Percentiles rank a stretch among this genome's conserved stretches.
Conservation (phyloP, 2,329 filamentous ascomycete genomes). For the Fusarium sulawesiense region DNA sequence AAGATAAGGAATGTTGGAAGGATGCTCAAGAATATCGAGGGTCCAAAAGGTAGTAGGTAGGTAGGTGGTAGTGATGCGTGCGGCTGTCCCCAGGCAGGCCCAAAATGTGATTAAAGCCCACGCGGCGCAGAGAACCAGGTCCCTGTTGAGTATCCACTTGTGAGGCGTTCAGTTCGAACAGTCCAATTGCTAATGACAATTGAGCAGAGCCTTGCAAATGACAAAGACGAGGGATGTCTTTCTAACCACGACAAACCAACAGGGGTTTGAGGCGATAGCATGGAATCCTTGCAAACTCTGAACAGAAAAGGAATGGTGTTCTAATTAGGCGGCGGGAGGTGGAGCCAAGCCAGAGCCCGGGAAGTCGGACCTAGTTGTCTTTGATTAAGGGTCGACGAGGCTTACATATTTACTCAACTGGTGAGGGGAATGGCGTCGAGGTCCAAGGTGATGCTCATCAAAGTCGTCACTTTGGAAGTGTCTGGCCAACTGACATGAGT, state of each 20-base stretch:
- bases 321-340: slow-evolving; percentile 42
- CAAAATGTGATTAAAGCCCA: slow-evolving; percentile 44
- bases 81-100: slow-evolving; percentile 26
- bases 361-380: slow-evolving; percentile 44
- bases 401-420: slow-evolving; percentile 36
- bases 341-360: slow-evolving; percentile 42
- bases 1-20: slow-evolving; percentile 29
- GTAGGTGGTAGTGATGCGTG: slow-evolving; percentile 34
- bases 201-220: slow-evolving; percentile 41
- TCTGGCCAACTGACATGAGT: slow-evolving; percentile 8
- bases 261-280: slow-evolving; percentile 32
- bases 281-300: slow-evolving; percentile 31
- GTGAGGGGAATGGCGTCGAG: slow-evolving; percentile 30
- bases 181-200: slow-evolving; percentile 35
- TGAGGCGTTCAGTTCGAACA: slow-evolving; percentile 39
- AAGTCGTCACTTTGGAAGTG: background rate
- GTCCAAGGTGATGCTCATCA: slow-evolving; percentile 1
- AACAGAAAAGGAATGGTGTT: slow-evolving; percentile 32
- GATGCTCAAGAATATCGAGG: slow-evolving; percentile 33
- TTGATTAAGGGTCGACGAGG: slow-evolving; percentile 49
- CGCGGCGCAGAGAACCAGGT: slow-evolving; percentile 38
- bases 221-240: slow-evolving; percentile 35
- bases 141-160: slow-evolving; percentile 44
- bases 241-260: slow-evolving; percentile 25
- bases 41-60: slow-evolving; percentile 19